These are phyloP conservation scores for Glaciozyma antarctica DNA, from an alignment of 768 basidiomycete species.

Conservation along the genomic window DNA sequence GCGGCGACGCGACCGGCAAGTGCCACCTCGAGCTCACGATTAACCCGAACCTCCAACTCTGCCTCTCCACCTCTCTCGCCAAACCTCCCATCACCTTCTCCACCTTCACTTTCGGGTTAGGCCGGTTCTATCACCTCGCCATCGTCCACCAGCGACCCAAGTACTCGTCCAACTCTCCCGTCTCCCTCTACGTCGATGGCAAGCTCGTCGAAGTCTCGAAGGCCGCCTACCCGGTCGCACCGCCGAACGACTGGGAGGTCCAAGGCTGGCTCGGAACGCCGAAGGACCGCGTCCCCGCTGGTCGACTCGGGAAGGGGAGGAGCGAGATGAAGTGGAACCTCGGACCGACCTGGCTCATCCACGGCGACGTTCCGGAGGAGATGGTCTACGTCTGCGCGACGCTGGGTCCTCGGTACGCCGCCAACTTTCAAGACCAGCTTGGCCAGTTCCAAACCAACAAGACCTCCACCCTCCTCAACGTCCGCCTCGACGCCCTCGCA, in stretches of 20 bases:
- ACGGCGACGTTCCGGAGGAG: slow-evolving; percentile 13
- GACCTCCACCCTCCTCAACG: slow-evolving; percentile 2
- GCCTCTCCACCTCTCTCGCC: slow-evolving; percentile 3
- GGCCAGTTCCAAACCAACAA: slow-evolving; percentile 11
- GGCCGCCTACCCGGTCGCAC: slow-evolving; percentile 3
- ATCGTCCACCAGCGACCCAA: slow-evolving; percentile 13
- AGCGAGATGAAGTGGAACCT: slow-evolving; percentile 5
- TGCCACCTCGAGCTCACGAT: slow-evolving; percentile 5
- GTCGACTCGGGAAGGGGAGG: not conserved
- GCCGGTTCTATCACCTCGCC: slow-evolving; percentile 7
- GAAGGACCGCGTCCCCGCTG: not conserved
- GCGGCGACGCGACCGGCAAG: slow-evolving; percentile 5
- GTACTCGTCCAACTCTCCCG: not conserved
- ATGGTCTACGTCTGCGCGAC: slow-evolving; percentile 1
- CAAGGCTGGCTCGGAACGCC: slow-evolving; percentile 8
- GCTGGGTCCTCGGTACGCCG: not conserved
- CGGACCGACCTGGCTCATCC: slow-evolving; percentile 11
- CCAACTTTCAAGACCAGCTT: slow-evolving; percentile 7
- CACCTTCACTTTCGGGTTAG: not conserved
- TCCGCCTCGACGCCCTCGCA: slow-evolving; percentile 2
- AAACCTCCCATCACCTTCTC: slow-evolving; percentile 3
- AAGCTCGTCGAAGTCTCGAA: slow-evolving; percentile 1
- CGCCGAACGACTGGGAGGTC: slow-evolving; percentile 6
- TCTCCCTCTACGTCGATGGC: slow-evolving; percentile 11
- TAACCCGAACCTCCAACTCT: not conserved